Evolutionary conservation across 768 basidiomycete genomes (phyloP).

Genomic region (Neoboletus subvelutipes): DNA sequence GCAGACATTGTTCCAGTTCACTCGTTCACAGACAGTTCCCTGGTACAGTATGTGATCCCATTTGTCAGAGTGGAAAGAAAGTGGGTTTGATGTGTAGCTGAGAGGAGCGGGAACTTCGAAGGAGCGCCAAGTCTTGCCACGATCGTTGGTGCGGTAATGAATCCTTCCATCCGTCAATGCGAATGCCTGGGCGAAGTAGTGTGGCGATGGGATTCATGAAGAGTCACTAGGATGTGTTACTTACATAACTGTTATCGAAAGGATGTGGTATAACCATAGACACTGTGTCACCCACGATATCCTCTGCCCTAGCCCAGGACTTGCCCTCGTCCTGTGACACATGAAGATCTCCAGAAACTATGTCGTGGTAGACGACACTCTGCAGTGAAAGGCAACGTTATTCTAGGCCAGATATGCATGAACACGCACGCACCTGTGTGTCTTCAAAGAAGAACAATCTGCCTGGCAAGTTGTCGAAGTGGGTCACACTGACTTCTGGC

Average conservation of each 20-base stretch:
- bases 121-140: constrained; percentile 82
- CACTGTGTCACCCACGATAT: constrained; percentile 56
- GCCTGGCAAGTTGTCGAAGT: constrained; percentile 72
- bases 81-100: constrained; percentile 51
- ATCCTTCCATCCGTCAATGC: constrained; percentile 69
- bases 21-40: constrained; percentile 59
- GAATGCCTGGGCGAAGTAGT: constrained; percentile 63
- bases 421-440: constrained; percentile 64
- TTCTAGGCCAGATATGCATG: neutral
- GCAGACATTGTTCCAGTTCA: constrained; percentile 58
- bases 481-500: constrained; percentile 48
- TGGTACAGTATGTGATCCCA: constrained; percentile 79
- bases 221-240: constrained; percentile 20
- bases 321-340: constrained; percentile 90
- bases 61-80: constrained; percentile 89
- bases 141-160: constrained; percentile 88
- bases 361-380: constrained; percentile 82
- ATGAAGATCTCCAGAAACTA: constrained; percentile 61
- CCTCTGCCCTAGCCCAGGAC: constrained; percentile 50
- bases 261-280: constrained; percentile 84
- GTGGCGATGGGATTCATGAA: neutral
- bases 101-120: constrained; percentile 66
- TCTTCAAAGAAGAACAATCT: constrained; percentile 93
- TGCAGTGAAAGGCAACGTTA: constrained; percentile 24
- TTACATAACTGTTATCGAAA: constrained; percentile 71